phyloP scores from a whole-genome alignment of 75 land plant species.

The Picea sitchensis region DNA sequence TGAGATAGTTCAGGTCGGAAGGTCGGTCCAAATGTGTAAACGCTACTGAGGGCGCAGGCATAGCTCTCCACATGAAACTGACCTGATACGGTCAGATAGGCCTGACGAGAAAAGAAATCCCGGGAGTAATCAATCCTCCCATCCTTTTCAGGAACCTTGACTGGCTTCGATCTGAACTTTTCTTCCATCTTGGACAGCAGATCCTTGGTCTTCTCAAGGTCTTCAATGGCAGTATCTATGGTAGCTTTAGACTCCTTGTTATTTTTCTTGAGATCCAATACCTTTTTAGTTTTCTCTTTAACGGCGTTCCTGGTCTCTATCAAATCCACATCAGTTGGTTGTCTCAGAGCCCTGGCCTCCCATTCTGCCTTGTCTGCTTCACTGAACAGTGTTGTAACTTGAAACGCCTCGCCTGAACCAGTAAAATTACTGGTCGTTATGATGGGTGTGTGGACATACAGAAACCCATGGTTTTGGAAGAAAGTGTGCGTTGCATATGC shows the following conservation, averaged over 20 bases:
- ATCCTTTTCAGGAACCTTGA: conserved; percentile 16
- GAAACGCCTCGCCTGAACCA: conserved; percentile 47
- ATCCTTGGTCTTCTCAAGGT: conserved; percentile 45
- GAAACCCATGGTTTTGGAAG: conserved; percentile 67
- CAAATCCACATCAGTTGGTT: conserved; percentile 28
- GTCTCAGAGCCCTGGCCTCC: conserved; percentile 8
- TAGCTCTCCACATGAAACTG: conserved; percentile 81
- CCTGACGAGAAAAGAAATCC: conserved; percentile 63
- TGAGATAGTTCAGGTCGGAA: conserved; percentile 58
- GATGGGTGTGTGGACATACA: conserved; percentile 73
- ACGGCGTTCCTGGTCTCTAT: conserved; percentile 46
- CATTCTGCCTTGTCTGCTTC: conserved; percentile 24
- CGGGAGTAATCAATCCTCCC: conserved; percentile 38
- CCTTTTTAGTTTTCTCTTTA: conserved; percentile 34
- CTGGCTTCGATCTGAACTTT: conserved; percentile 23
- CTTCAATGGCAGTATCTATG: conserved; percentile 34
- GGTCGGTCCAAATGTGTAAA: conserved; percentile 84
- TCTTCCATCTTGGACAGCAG: conserved; percentile 39
- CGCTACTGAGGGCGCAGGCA: conserved; percentile 83
- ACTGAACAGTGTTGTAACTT: conserved; percentile 57
- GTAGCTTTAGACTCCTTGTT: conserved; percentile 54
- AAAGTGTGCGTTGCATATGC: conserved; percentile 61
- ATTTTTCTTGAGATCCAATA: conserved; percentile 57
- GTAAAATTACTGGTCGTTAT: conserved; percentile 57
- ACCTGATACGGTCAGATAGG: conserved; percentile 56